Percentiles rank a stretch among this genome's conserved stretches.
Conservation (phyloP, 495 filamentous ascomycete species). For the Stereocaulon alpinum region DNA sequence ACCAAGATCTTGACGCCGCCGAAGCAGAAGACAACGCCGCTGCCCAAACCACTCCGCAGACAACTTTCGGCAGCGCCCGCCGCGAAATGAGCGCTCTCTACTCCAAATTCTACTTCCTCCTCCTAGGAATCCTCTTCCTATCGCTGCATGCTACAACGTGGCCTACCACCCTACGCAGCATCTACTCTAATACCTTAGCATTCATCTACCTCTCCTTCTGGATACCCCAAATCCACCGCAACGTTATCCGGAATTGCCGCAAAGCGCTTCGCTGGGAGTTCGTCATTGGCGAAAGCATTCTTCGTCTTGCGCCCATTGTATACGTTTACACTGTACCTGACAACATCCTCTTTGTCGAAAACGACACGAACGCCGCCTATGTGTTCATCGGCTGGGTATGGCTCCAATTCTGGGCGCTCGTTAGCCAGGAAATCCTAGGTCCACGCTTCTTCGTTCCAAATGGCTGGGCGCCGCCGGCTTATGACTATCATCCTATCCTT, state of each 20-base stretch:
- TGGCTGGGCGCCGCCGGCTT: constrained; percentile 69
- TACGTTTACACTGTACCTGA: constrained; percentile 67
- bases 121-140: constrained; percentile 61
- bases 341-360: constrained; percentile 73
- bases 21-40: constrained; percentile 36
- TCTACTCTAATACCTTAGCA: constrained; percentile 58
- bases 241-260: constrained; percentile 82
- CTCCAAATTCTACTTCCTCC: constrained; percentile 62
- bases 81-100: constrained; percentile 65
- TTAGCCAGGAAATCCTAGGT: constrained; percentile 74
- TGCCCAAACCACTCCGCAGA: constrained; percentile 22
- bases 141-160: constrained; percentile 67
- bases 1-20: constrained; percentile 61
- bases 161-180: constrained; percentile 53
- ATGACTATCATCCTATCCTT: constrained; percentile 89
- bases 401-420: constrained; percentile 72
- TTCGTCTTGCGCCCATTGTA: constrained; percentile 64
- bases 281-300: constrained; percentile 68
- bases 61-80: constrained; percentile 33
- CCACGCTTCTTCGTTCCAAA: constrained; percentile 65
- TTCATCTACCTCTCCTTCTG: constrained; percentile 81
- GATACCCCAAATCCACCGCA: constrained; percentile 83
- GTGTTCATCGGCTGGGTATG: constrained; percentile 75
- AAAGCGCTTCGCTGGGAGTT: constrained; percentile 82
- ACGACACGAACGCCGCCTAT: constrained; percentile 51